Percentiles rank a stretch among this genome's conserved stretches.
These are phyloP conservation scores for Mangifera indica DNA, from an alignment of 345 rosid genomes.

Conservation along the genomic window DNA sequence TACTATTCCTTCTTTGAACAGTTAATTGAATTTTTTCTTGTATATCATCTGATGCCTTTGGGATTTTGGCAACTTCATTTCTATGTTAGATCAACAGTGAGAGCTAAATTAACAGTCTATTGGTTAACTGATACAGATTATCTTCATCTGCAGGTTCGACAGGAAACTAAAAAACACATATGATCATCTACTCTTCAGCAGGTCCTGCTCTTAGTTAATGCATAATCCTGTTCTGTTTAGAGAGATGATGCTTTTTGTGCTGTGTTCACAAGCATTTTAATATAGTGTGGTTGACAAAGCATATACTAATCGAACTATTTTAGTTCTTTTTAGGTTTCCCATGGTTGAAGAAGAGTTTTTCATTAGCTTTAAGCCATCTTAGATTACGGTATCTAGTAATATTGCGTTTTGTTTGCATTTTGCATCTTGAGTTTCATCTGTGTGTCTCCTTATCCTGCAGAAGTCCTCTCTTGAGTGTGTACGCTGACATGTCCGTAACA, in stretches of 20 bases:
- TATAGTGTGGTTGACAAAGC: background rate
- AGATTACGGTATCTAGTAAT: background rate
- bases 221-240: background rate
- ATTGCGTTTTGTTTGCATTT: background rate
- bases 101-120: background rate
- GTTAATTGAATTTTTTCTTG: background rate
- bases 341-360: background rate
- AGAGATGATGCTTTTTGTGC: background rate
- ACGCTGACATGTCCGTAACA: constrained; percentile 94
- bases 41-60: background rate
- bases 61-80: background rate
- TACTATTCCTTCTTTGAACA: background rate
- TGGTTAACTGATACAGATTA: constrained; percentile 6
- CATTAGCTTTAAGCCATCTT: background rate
- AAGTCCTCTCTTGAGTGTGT: constrained; percentile 88
- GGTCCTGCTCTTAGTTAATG: constrained; percentile 38
- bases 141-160: constrained; percentile 73
- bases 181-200: constrained; percentile 95
- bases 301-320: background rate
- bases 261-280: background rate
- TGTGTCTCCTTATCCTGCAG: constrained; percentile 39
- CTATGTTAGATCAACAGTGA: background rate
- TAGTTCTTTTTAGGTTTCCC: background rate
- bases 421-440: background rate
- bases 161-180: constrained; percentile 82